These are phyloP conservation scores for Lathyrus tuberosus DNA, from an alignment of 306 rosid species.

Conservation along the genomic window DNA sequence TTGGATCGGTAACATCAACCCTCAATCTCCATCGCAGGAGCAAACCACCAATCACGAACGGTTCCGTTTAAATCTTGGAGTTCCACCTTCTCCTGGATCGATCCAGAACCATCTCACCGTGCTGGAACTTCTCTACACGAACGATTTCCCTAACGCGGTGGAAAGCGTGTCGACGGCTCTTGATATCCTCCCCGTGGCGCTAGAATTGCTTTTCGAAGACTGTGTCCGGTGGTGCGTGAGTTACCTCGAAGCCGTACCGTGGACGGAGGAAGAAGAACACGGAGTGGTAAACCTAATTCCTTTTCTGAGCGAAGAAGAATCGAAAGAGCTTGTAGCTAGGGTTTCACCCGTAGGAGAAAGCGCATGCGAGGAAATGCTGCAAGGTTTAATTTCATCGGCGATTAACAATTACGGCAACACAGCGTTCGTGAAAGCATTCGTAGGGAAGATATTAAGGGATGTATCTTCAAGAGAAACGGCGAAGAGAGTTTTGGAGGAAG, in stretches of 20 bases:
- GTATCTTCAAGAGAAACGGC: conserved; percentile 76
- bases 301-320: conserved; percentile 67
- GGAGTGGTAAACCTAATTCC: conserved; percentile 70
- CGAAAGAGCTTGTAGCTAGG: conserved; percentile 77
- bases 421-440: conserved; percentile 86
- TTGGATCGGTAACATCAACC: conserved; percentile 50
- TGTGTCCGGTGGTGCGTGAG: conserved; percentile 71
- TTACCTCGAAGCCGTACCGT: conserved; percentile 88
- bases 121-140: conserved; percentile 66
- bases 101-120: conserved; percentile 60
- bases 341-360: conserved; percentile 58
- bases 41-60: conserved; percentile 26
- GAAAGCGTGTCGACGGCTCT: conserved; percentile 60
- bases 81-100: conserved; percentile 48
- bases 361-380: conserved; percentile 73
- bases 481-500: conserved; percentile 77
- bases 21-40: conserved; percentile 6
- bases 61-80: conserved; percentile 54
- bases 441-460: conserved; percentile 77
- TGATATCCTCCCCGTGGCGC: conserved; percentile 85
- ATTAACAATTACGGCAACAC: conserved; percentile 71
- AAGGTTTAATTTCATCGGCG: conserved; percentile 59
- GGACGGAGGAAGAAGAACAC: conserved; percentile 86
- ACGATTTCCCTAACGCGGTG: conserved; percentile 54
- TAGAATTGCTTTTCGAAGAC: conserved; percentile 79